Base-by-base conservation (phyloP, 148 eudicot genomes). In the Rhododendron simsii region DNA sequence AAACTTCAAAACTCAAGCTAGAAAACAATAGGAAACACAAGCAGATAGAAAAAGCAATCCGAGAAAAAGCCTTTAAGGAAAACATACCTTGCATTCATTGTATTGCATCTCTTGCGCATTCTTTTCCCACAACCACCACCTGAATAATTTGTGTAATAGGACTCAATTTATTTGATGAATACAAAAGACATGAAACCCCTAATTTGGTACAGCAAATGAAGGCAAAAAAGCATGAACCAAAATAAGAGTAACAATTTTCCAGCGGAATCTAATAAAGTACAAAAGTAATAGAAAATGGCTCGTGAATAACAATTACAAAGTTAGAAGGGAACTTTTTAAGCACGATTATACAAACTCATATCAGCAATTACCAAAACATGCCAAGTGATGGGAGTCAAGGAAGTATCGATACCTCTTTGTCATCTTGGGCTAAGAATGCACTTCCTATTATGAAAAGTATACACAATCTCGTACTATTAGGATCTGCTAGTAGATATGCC, bases 381-480 rank as follows among this genome's bases (percentile, higher is more conserved):
- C 35, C 82, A 35, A 63, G 50, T 7, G 33, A 78, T 4, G 41
- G 55, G 26, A 76, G 30, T 10, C 47, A 78, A 44, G 44, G 44
- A 41, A 41, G 13, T 59, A 15, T 4, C 20, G 11, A 26, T 88
- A 92, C 96, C 92, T 88, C 90, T 87, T 82, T 89, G 73, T 83
- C 87, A 81, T 87, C 84, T 71, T 89, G 92, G 63, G 88, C 82
- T 55, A 89, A 55, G 59, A 84, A 84, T 16, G 84, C 85, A 81
- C 87, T 86, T 78, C 87, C 90, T 78, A 92, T 23, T 77, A 91
- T 84, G 86, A 92, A 87, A 78, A 91, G 51, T 20, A 92, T 37
- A 81, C 86, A 84, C 39, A 93, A 86, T 89, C 88, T 90, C 63
- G 94, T 86, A 85, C 18, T 61, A 87, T 90, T 93, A 84, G 84